Percentiles rank a stretch among this genome's conserved stretches.
Evolutionary conservation across 1,284 basidiomycete species (phyloP).

Genomic region (Sporisorium exsertum): DNA sequence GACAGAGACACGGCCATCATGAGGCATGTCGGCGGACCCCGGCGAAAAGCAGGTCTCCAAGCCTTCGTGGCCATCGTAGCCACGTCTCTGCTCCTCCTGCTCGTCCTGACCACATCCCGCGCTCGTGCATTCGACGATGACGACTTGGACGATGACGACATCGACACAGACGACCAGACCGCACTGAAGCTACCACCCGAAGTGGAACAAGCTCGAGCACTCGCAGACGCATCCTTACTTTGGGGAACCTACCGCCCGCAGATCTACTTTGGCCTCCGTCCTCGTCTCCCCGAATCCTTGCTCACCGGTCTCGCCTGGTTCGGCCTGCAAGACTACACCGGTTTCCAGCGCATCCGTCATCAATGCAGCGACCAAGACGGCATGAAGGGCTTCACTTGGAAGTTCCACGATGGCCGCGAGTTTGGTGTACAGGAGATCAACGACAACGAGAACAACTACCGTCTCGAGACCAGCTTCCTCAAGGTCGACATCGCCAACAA

Average conservation of each 20-base stretch:
- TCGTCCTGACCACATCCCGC: constrained; percentile 5
- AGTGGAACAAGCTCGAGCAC: constrained; percentile 20
- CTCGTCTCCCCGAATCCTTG: constrained; percentile 84
- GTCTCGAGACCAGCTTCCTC: constrained; percentile 84
- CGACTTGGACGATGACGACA: constrained; percentile 20
- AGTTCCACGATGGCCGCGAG: constrained; percentile 83
- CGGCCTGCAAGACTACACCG: constrained; percentile 40
- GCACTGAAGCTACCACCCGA: constrained; percentile 17
- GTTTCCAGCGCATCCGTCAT: constrained; percentile 76
- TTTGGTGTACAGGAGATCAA: constrained; percentile 86
- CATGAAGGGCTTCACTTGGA: constrained; percentile 85
- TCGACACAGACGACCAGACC: neutral
- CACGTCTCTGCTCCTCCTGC: constrained; percentile 19
- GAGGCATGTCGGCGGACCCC: neutral
- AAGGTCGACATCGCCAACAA: constrained; percentile 74
- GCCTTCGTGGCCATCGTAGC: constrained; percentile 7
- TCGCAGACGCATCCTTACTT: constrained; percentile 73
- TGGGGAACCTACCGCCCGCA: constrained; percentile 93
- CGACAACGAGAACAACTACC: constrained; percentile 84
- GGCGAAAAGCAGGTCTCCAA: constrained; percentile 5
- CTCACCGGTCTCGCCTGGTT: constrained; percentile 90
- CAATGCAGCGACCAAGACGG: constrained; percentile 89
- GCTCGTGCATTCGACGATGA: constrained; percentile 21
- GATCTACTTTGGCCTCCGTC: constrained; percentile 90
- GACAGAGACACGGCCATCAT: constrained; percentile 4